Conservation (phyloP, 2,329 filamentous ascomycete species). For the Onygena corvina region DNA sequence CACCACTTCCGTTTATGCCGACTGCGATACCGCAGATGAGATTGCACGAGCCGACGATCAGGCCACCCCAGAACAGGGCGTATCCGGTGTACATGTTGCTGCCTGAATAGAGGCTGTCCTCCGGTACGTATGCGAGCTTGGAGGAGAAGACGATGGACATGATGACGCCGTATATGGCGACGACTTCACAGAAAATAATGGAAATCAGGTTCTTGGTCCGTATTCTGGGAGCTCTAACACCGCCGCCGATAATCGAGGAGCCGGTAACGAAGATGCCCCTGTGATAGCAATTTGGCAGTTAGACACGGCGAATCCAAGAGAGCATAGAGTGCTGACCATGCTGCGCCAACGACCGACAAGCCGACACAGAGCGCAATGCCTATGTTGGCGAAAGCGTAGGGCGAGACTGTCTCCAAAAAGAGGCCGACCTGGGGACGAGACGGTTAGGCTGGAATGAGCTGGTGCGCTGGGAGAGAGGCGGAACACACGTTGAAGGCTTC, state of each 20-base stretch:
- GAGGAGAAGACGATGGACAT: conserved; percentile 98
- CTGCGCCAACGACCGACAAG: conserved; percentile 88
- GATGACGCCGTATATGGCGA: conserved; percentile 99
- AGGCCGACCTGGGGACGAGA: conserved; percentile 56
- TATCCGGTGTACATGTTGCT: conserved; percentile 89
- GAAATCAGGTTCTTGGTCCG: conserved; percentile 99
- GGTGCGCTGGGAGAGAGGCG: conserved; percentile 10
- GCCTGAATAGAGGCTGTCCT: conserved; percentile 56
- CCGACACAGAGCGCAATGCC: conserved; percentile 93
- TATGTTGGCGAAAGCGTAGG: conserved; percentile 81
- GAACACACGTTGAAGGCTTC: conserved; percentile 79
- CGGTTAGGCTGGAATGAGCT: conserved; percentile 9
- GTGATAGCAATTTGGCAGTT: conserved; percentile 17
- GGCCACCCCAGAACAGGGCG: conserved; percentile 87
- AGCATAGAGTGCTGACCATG: conserved; percentile 55
- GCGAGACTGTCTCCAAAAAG: conserved; percentile 88
- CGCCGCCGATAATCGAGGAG: conserved; percentile 90
- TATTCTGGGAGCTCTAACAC: conserved; percentile 92
- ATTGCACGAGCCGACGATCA: conserved; percentile 94
- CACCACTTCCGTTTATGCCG: conserved; percentile 95
- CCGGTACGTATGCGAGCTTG: conserved; percentile 58
- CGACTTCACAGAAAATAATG: conserved; percentile 99
- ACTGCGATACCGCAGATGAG: conserved; percentile 91
- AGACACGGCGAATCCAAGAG: conserved; percentile 1
- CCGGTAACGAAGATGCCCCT: conserved; percentile 99